phyloP scores from a whole-genome alignment of 257 asterid species.

The Solanum rostratum region DNA sequence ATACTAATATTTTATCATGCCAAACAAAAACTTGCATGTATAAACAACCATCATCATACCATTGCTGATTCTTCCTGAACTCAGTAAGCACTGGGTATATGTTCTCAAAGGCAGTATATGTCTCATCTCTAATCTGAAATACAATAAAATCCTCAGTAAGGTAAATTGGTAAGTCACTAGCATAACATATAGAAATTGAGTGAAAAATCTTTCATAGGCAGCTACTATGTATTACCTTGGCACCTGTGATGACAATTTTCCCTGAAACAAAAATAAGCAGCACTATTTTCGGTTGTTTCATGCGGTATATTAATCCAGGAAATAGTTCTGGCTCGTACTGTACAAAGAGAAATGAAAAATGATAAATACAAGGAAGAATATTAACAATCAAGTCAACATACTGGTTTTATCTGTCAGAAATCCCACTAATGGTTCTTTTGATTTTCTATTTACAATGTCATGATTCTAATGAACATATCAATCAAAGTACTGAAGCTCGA shows the following conservation, averaged over 20 bases:
- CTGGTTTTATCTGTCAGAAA: not conserved
- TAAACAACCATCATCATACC: conserved; percentile 32
- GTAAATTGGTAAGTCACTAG: not conserved
- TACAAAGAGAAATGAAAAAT: conserved; percentile 6
- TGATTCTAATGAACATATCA: not conserved
- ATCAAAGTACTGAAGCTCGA: not conserved
- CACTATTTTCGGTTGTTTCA: conserved; percentile 92
- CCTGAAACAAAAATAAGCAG: conserved; percentile 91
- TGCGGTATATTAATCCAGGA: conserved; percentile 85
- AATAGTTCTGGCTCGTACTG: conserved; percentile 96
- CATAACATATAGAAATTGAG: not conserved
- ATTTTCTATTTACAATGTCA: not conserved
- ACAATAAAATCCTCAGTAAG: not conserved
- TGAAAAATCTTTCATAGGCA: not conserved
- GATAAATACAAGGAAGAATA: not conserved
- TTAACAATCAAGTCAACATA: not conserved
- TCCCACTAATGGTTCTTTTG: not conserved
- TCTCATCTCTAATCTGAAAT: conserved; percentile 80
- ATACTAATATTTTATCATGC: not conserved
- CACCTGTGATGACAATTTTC: conserved; percentile 92
- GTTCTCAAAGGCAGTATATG: conserved; percentile 82
- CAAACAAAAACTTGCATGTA: not conserved
- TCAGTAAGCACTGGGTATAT: conserved; percentile 89
- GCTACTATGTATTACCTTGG: conserved; percentile 42
- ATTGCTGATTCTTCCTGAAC: conserved; percentile 86